phyloP scores from a whole-genome alignment of 176 grass and related monocot species.

The Aegilops tauschii region DNA sequence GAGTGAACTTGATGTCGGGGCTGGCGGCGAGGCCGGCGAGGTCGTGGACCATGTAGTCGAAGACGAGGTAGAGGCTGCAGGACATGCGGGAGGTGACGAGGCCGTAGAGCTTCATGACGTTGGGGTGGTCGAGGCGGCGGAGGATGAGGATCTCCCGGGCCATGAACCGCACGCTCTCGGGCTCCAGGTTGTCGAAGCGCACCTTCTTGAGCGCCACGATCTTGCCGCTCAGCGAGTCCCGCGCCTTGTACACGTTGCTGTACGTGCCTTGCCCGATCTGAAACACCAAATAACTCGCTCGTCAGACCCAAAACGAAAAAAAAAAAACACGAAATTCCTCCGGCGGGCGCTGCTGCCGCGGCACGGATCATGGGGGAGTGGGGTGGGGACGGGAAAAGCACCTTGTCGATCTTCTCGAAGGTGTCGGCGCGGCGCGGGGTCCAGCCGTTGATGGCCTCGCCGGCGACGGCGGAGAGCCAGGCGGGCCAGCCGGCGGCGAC shows the following conservation, averaged over 20 bases:
- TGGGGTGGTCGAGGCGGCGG: conserved; percentile 74
- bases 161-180: conserved; percentile 88
- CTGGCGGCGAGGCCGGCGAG: conserved; percentile 78
- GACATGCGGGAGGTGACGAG: conserved; percentile 83
- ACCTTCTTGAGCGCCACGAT: conserved; percentile 95
- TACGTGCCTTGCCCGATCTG: conserved; percentile 90
- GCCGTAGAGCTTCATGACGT: conserved; percentile 79
- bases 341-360: neutral
- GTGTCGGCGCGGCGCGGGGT: conserved; percentile 69
- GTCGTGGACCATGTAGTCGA: conserved; percentile 89
- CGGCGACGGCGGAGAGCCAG: conserved; percentile 86
- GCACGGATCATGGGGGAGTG: conserved; percentile 25
- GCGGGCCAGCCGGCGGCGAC: conserved; percentile 79
- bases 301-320: neutral
- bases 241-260: conserved; percentile 92
- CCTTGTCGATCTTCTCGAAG: conserved; percentile 98
- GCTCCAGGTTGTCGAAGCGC: conserved; percentile 84
- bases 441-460: conserved; percentile 78
- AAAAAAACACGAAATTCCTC: neutral
- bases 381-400: neutral
- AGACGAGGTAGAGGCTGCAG: conserved; percentile 86
- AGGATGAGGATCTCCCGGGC: conserved; percentile 84
- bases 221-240: conserved; percentile 61
- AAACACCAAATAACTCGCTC: neutral
- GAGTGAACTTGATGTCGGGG: conserved; percentile 86